Evolutionary conservation across 1,284 basidiomycete genomes (phyloP).

Genomic region (Ustilago bromivora): DNA sequence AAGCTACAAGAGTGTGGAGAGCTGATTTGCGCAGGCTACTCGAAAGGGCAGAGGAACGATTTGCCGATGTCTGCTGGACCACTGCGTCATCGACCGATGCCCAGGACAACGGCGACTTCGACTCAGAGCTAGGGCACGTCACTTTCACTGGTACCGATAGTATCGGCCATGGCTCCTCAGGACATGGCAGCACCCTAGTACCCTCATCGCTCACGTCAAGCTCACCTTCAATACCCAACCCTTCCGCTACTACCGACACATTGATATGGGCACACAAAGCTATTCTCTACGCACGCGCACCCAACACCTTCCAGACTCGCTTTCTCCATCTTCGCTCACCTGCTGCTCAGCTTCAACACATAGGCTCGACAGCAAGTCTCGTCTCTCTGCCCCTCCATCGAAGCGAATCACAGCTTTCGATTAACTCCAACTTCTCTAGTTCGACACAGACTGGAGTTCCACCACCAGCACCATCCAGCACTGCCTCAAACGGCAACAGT

Average conservation of each 20-base stretch:
- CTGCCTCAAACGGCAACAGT: neutral
- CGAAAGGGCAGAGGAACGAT: constrained; percentile 49
- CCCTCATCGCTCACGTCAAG: constrained; percentile 1
- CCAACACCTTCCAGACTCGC: constrained; percentile 60
- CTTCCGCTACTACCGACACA: constrained; percentile 7
- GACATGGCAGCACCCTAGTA: constrained; percentile 9
- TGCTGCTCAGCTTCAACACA: constrained; percentile 55
- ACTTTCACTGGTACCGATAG: neutral
- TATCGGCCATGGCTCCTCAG: constrained; percentile 1
- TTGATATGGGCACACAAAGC: constrained; percentile 90
- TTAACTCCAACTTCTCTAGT: constrained; percentile 18
- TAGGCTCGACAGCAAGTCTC: constrained; percentile 47
- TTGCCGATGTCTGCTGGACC: constrained; percentile 63
- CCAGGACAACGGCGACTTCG: constrained; percentile 21
- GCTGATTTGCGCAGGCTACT: constrained; percentile 53
- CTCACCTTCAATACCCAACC: constrained; percentile 16
- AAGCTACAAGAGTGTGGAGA: constrained; percentile 54
- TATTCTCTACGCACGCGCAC: constrained; percentile 89
- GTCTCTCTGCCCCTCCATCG: constrained; percentile 51
- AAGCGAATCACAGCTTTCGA: constrained; percentile 34
- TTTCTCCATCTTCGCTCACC: constrained; percentile 78
- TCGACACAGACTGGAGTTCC: constrained; percentile 18
- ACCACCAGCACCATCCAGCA: neutral
- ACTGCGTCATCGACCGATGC: constrained; percentile 7
- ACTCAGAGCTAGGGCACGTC: constrained; percentile 16